Evolutionary conservation across 768 basidiomycete species (phyloP).

Genomic region (Kockovaella imperatae): DNA sequence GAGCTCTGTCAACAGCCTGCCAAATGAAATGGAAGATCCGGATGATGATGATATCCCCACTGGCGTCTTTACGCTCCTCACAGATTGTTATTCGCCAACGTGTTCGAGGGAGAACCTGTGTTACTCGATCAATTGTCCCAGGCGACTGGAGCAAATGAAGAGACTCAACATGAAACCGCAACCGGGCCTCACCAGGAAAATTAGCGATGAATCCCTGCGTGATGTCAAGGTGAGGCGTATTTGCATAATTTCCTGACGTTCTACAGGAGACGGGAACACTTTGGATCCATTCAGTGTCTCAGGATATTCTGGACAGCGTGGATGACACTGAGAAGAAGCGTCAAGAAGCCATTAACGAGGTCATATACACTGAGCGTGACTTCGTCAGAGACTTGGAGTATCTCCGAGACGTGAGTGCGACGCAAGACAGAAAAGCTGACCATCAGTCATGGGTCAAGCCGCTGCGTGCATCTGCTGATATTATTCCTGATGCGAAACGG

Average conservation of each 20-base stretch:
- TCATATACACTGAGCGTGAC: slow-evolving; percentile 86
- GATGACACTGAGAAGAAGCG: slow-evolving; percentile 88
- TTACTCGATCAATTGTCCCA: slow-evolving; percentile 93
- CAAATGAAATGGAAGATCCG: slow-evolving; percentile 6
- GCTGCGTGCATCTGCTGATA: slow-evolving; percentile 58
- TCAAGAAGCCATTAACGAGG: slow-evolving; percentile 97
- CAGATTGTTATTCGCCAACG: slow-evolving; percentile 96
- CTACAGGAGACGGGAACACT: slow-evolving; percentile 67
- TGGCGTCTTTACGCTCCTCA: slow-evolving; percentile 91
- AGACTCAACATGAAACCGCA: slow-evolving; percentile 88
- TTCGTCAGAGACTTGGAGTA: slow-evolving; percentile 98
- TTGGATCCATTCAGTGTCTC: slow-evolving; percentile 94
- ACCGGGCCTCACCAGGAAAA: slow-evolving; percentile 76
- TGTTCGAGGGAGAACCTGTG: slow-evolving; percentile 90
- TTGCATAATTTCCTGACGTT: slow-evolving; percentile 31
- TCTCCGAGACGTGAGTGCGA: slow-evolving; percentile 69
- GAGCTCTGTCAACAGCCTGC: slow-evolving; percentile 6
- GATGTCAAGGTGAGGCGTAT: slow-evolving; percentile 59
- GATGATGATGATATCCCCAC: slow-evolving; percentile 57
- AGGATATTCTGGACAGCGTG: slow-evolving; percentile 86
- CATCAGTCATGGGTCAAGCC: slow-evolving; percentile 79
- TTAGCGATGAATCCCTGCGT: slow-evolving; percentile 69
- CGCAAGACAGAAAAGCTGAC: neutral
- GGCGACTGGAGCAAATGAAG: slow-evolving; percentile 88
- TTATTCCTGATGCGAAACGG: slow-evolving; percentile 67